Evolutionary conservation across 2,329 filamentous ascomycete species (phyloP).

Genomic region (Akanthomyces muscarius): DNA sequence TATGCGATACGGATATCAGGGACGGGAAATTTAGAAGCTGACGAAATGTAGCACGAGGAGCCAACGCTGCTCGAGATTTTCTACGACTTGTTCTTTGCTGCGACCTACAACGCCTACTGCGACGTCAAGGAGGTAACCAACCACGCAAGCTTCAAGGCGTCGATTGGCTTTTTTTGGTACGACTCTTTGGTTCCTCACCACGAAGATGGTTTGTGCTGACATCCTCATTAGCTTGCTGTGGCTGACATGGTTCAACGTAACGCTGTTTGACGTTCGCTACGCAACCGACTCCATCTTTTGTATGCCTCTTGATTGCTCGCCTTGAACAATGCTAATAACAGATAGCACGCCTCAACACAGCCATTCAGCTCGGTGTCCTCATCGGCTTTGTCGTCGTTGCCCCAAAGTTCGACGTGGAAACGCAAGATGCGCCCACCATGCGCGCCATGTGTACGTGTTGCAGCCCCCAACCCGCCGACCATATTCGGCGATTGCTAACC

Average conservation of each 20-base stretch:
- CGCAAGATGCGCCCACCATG: constrained; percentile 37
- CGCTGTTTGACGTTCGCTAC: constrained; percentile 63
- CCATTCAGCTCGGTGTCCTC: constrained; percentile 60
- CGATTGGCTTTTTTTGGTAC: constrained; percentile 32
- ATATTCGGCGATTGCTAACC: neutral
- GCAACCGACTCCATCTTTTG: constrained; percentile 60
- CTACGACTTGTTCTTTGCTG: constrained; percentile 44
- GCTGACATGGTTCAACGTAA: constrained; percentile 65
- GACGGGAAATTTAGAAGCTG: neutral
- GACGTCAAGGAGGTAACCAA: constrained; percentile 31
- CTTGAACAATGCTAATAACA: neutral
- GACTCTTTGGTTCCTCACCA: neutral
- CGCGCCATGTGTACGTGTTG: constrained; percentile 36
- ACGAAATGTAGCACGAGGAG: constrained; percentile 27
- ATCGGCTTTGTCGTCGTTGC: constrained; percentile 61
- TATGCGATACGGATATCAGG: neutral
- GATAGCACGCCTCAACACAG: constrained; percentile 52
- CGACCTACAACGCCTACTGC: constrained; percentile 59
- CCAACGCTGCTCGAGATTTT: constrained; percentile 36
- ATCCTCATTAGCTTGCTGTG: constrained; percentile 47
- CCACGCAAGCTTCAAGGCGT: constrained; percentile 30
- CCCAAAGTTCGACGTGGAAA: constrained; percentile 38
- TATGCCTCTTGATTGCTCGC: constrained; percentile 12
- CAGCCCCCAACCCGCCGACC: neutral
- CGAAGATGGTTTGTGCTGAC: neutral